Conservation (phyloP, 305 asterid species). For the Lippia alba region DNA sequence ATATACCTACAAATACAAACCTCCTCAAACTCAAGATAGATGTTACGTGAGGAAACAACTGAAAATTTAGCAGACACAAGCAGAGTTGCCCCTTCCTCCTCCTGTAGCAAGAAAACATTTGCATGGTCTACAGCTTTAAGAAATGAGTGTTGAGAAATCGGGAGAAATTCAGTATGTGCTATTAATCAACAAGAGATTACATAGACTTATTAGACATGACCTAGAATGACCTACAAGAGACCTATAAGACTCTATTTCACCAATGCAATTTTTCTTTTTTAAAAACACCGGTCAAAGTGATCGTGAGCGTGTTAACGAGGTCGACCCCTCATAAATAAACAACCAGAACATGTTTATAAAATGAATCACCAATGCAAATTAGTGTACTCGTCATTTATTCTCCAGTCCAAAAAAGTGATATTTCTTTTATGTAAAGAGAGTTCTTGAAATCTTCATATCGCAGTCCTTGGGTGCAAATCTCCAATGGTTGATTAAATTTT, state of each 20-base stretch:
- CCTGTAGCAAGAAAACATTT: conserved; percentile 55
- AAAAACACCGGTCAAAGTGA: too few species aligned
- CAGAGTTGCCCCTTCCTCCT: conserved; percentile 89
- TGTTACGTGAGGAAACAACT: conserved; percentile 66
- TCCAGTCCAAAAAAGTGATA: conserved; percentile 15
- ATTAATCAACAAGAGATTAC: too few species aligned
- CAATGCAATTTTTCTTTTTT: not conserved
- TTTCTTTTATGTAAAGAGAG: not conserved
- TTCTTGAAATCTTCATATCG: not conserved
- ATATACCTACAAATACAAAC: conserved; percentile 39
- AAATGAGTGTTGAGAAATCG: not conserved
- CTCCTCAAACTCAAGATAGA: conserved; percentile 87
- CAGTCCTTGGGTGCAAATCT: not conserved
- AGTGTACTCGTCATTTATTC: not conserved
- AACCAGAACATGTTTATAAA: too few species aligned
- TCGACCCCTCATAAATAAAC: too few species aligned
- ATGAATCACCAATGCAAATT: not conserved
- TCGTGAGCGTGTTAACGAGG: too few species aligned
- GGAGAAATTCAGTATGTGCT: too few species aligned
- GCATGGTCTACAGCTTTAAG: conserved; percentile 7
- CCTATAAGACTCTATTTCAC: not conserved
- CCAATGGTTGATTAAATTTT: conserved; percentile 1
- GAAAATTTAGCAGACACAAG: conserved; percentile 80
- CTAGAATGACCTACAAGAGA: too few species aligned
- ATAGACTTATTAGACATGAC: too few species aligned